Conservation (phyloP, 2,329 filamentous ascomycete species). For the Phoma sp. region DNA sequence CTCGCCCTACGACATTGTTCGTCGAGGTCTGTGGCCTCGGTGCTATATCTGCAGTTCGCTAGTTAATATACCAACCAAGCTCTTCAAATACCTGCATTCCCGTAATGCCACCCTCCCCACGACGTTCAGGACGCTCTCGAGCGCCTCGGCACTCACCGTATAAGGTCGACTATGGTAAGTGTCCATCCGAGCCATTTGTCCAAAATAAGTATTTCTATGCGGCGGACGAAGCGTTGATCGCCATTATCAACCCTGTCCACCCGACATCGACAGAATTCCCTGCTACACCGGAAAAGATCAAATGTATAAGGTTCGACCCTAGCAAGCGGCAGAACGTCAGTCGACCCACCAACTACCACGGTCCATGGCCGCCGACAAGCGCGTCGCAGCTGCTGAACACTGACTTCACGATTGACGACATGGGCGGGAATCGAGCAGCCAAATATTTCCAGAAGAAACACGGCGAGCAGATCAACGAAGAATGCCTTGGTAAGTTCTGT, state of each 20-base stretch:
- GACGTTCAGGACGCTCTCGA: neutral
- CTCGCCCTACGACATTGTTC: neutral
- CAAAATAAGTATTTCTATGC: neutral
- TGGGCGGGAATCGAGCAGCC: neutral
- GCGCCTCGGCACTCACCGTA: neutral
- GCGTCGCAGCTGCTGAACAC: slow-evolving; percentile 3
- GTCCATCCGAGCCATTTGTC: neutral
- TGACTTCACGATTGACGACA: neutral
- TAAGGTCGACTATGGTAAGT: neutral
- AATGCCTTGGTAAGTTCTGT: slow-evolving; percentile 13
- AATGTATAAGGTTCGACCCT: neutral
- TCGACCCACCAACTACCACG: neutral
- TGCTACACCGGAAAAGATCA: neutral
- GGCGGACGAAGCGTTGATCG: neutral
- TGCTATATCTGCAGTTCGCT: neutral
- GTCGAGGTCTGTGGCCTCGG: neutral
- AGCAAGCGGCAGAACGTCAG: neutral
- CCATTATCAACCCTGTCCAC: neutral
- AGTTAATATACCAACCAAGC: neutral
- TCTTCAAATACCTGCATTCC: neutral
- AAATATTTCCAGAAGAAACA: neutral
- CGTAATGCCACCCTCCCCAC: neutral
- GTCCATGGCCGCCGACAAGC: slow-evolving; percentile 4
- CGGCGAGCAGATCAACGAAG: neutral
- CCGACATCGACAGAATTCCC: neutral